A percentile compares a stretch with the other conserved stretches of the same genome.
Evolutionary conservation across 768 basidiomycete genomes (phyloP).

Genomic region (Pleurotus giganteus): DNA sequence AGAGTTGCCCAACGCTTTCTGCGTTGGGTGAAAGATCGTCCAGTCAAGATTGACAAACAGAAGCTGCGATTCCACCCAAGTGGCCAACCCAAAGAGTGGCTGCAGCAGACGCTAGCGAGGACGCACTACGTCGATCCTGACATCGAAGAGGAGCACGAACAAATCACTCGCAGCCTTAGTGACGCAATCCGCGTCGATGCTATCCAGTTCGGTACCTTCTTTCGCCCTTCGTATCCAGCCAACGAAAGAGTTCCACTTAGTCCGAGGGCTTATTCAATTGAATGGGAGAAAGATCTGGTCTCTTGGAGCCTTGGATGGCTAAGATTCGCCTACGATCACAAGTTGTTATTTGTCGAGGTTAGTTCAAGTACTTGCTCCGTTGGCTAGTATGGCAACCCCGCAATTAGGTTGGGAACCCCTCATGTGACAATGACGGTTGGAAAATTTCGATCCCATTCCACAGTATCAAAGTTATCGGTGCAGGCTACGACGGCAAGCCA

Average conservation of each 20-base stretch:
- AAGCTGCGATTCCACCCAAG: constrained; percentile 35
- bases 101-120: constrained; percentile 42
- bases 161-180: constrained; percentile 41
- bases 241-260: constrained; percentile 25
- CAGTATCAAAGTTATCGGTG: constrained; percentile 57
- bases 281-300: constrained; percentile 59
- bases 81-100: constrained; percentile 12
- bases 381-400: constrained; percentile 3
- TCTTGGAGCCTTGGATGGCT: constrained; percentile 49
- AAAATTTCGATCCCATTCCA: constrained; percentile 54
- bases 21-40: constrained; percentile 36
- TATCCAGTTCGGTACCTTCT: constrained; percentile 68
- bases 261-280: constrained; percentile 62
- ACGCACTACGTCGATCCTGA: constrained; percentile 56
- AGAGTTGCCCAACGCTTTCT: constrained; percentile 46
- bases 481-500: constrained; percentile 63
- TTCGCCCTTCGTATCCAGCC: constrained; percentile 33
- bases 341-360: constrained; percentile 61
- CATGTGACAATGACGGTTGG: constrained; percentile 47
- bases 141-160: constrained; percentile 46
- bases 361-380: constrained; percentile 13
- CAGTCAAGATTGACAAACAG: constrained; percentile 39
- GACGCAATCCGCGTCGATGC: constrained; percentile 52
- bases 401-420: constrained; percentile 57
- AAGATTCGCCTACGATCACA: constrained; percentile 67